Base-by-base conservation (phyloP, 495 filamentous ascomycete species). In the Platismatia glauca region DNA sequence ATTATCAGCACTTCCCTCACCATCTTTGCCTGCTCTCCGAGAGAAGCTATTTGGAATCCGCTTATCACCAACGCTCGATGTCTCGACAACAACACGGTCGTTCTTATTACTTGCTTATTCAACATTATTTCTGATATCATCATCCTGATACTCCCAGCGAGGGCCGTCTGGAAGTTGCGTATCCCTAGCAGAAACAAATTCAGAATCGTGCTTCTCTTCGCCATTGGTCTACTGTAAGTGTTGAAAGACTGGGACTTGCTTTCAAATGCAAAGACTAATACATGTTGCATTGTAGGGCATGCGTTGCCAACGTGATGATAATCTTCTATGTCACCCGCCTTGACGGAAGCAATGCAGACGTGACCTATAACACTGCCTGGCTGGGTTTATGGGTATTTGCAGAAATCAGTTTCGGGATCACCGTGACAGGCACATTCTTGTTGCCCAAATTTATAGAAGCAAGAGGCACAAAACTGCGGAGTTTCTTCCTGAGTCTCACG, bases 111-210 rank as follows among this genome's bases (percentile, higher is more conserved):
- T 24, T 48, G 44, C 18, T 0, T 27, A 48, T 48, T 8, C 22
- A 48, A 48, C 44, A 9, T 48, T 11, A n/a, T 48, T 22, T 48
- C 44, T 48, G 44, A 48, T 11, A 48, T 48, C 4, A 9, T 27
- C 9, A 48, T 57, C 6, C 33, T 57, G 55, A 37, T 35, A 8
- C 33, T 35, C 38, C 55, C 55, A 38, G 13, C 7, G 13, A 57
- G 55, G 55, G 55, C 55, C n/a, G 55, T 57, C 55, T 57, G 55
- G 33, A 57, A 38, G 55, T 38, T 57, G 55, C 33, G 33, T n/a
- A 57, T 57, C 15, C 31, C 31, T 20, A 22, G 2, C 16, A 57
- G 29, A n/a, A 57, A 57, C n/a, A 57, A 57, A 16, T 0, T 57
- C 15, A 24, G 8, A 57, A 57, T 57, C 31, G 5, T 57, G 55